Evolutionary conservation across 2,329 filamentous ascomycete genomes (phyloP).

Genomic region (Aciculosporium take): DNA sequence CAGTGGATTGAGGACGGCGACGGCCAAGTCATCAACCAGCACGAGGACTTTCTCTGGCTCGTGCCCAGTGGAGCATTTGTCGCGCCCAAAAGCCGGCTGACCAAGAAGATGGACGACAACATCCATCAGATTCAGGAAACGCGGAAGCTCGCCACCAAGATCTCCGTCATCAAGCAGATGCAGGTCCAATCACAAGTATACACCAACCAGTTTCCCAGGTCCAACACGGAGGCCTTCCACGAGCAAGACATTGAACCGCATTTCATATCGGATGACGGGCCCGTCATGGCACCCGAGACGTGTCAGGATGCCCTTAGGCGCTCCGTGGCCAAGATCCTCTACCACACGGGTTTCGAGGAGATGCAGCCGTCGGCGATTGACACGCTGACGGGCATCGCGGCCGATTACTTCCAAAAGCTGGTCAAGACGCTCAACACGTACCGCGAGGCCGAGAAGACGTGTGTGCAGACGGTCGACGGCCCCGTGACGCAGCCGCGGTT

Average conservation of each 20-base stretch:
- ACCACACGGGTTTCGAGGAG: conserved; percentile 92
- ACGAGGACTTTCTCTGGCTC: conserved; percentile 69
- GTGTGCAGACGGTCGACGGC: conserved; percentile 31
- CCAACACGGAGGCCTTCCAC: conserved; percentile 75
- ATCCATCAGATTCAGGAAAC: conserved; percentile 95
- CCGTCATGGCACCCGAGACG: conserved; percentile 70
- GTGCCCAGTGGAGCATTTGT: conserved; percentile 63
- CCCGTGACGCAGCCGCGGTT: conserved; percentile 48
- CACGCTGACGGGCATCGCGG: conserved; percentile 74
- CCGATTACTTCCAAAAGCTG: conserved; percentile 79
- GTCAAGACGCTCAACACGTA: conserved; percentile 69
- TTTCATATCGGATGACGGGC: conserved; percentile 76
- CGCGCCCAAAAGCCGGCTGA: conserved; percentile 58
- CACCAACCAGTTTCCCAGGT: conserved; percentile 95
- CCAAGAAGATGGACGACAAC: conserved; percentile 75
- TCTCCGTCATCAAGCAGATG: conserved; percentile 98
- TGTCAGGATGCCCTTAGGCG: conserved; percentile 77
- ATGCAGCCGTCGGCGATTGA: conserved; percentile 91
- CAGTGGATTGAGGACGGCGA: conserved; percentile 84
- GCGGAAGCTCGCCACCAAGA: conserved; percentile 87
- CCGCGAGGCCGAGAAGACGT: conserved; percentile 65
- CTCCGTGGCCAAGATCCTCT: conserved; percentile 87
- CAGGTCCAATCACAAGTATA: conserved; percentile 96
- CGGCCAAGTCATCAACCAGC: conserved; percentile 76
- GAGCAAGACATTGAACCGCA: conserved; percentile 81